These are phyloP conservation scores for Zalaria obscura DNA, from an alignment of 2,329 filamentous ascomycete species.

Conservation along the genomic window DNA sequence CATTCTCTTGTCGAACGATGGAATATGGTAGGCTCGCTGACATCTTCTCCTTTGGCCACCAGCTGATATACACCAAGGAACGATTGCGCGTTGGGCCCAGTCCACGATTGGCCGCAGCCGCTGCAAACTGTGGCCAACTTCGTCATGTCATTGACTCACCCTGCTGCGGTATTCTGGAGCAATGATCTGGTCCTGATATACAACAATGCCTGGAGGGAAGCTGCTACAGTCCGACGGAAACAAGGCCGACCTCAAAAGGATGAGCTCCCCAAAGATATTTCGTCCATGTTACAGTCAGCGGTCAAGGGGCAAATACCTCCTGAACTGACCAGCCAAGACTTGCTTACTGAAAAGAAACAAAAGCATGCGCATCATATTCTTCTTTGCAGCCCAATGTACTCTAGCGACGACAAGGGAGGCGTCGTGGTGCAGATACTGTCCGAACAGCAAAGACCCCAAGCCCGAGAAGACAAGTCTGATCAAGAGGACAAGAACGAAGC, in stretches of 20 bases:
- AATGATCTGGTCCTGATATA: constrained; percentile 22
- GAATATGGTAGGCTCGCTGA: constrained; percentile 1
- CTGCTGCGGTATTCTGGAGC: constrained; percentile 29
- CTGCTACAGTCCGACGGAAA: constrained; percentile 16
- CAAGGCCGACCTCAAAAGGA: constrained; percentile 21
- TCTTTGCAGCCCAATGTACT: constrained; percentile 11
- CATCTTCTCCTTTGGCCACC: background rate
- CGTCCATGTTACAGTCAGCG: constrained; percentile 19
- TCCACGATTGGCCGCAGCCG: constrained; percentile 20
- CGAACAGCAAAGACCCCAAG: background rate
- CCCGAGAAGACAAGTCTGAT: background rate
- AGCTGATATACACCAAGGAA: constrained; percentile 3
- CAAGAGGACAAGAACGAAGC: background rate
- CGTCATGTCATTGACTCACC: constrained; percentile 25
- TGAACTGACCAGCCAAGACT: constrained; percentile 8
- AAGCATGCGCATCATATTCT: constrained; percentile 7
- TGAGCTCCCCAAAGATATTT: constrained; percentile 18
- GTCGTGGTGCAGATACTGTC: constrained; percentile 12
- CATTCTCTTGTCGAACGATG: background rate
- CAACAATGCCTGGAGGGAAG: constrained; percentile 27
- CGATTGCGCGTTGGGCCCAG: constrained; percentile 16
- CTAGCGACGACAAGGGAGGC: constrained; percentile 3
- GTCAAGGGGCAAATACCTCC: constrained; percentile 12
- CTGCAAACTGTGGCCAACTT: constrained; percentile 15
- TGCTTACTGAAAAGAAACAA: constrained; percentile 5